Base-by-base conservation (phyloP, 2,329 filamentous ascomycete genomes). In the Dactylellina cionopaga region DNA sequence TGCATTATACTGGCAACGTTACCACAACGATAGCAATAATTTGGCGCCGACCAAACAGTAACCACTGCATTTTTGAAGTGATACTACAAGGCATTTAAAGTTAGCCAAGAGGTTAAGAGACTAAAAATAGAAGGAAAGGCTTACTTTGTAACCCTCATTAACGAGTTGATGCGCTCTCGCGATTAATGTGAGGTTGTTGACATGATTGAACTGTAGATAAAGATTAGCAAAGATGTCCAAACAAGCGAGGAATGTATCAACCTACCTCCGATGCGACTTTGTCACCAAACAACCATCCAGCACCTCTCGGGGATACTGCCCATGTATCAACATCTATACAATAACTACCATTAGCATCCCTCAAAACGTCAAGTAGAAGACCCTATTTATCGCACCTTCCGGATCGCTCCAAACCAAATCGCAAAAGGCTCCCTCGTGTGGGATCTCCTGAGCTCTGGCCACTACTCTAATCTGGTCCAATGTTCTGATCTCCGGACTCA, bases 21-120 rank as follows among this genome's bases (percentile, higher is more conserved):
- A 52, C 82, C 82, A 70, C 82, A 83, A 47, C 82, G 80, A 74
- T 83, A 83, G 76, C 82, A 83, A 76, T 83, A 83, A 72, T 83
- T 83, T 13, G 82, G 82, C 19, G 82, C 82, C 22, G 81, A 82
- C 85, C 88, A 90, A 22, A 90, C 88, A 0, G 88, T 90, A 15
- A 96, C 93, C 41, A 97, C 93, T 10, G 96, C 96, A 80, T 96
- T 91, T 59, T 90, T 86, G 82, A 98, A 98, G 80, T 98, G 94
- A 80, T 96, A 98, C 87, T 92, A 64, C 31, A 55, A 5, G 29
- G n/a, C n/a, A 29, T 25, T 24, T 25, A 63, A 49, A 27, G 33
- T 51, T 64, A 49, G 41, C 13, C 41, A 24, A 4, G 13, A 39
- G 13, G 35, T 13, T 19, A 10, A 5, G 9, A 9, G 5, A 27